phyloP scores from a whole-genome alignment of 2,329 filamentous ascomycete genomes.

The Fusarium transvaalense region DNA sequence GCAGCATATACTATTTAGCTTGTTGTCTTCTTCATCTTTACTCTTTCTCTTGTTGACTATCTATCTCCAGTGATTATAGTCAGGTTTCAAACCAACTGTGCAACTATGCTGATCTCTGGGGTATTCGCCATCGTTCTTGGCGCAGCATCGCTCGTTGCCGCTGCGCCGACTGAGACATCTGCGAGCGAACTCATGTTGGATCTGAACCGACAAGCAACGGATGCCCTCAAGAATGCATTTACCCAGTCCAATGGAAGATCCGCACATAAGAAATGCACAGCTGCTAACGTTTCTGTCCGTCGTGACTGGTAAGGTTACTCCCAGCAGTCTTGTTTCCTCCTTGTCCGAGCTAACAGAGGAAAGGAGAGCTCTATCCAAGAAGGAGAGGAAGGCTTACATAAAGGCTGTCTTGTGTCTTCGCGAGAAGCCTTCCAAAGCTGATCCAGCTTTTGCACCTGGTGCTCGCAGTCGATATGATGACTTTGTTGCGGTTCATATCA shows the following conservation, averaged over 20 bases:
- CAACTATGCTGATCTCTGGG: background rate
- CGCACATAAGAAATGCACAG: background rate
- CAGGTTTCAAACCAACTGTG: background rate
- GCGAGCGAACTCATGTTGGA: background rate
- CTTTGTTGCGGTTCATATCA: conserved; percentile 22
- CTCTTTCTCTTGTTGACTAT: background rate
- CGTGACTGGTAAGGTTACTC: background rate
- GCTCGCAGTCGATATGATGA: conserved; percentile 15
- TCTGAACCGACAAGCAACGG: background rate
- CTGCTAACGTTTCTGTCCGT: background rate
- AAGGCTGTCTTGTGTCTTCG: conserved; percentile 6
- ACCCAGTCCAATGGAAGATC: background rate
- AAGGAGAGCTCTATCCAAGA: background rate
- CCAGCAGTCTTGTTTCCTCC: rapidly evolving
- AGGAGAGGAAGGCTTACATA: conserved; percentile 10
- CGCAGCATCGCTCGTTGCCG: background rate
- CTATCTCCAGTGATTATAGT: too few relatives aligned
- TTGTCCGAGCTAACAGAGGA: background rate
- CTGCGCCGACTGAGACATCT: conserved; percentile 10
- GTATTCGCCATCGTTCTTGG: background rate
- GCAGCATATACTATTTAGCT: background rate
- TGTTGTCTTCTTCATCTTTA: background rate
- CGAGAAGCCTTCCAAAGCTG: conserved; percentile 14
- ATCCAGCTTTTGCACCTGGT: conserved; percentile 11
- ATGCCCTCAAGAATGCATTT: background rate